phyloP scores from a whole-genome alignment of 1,139 yeast genomes.

The Hansenula lynferdii region DNA sequence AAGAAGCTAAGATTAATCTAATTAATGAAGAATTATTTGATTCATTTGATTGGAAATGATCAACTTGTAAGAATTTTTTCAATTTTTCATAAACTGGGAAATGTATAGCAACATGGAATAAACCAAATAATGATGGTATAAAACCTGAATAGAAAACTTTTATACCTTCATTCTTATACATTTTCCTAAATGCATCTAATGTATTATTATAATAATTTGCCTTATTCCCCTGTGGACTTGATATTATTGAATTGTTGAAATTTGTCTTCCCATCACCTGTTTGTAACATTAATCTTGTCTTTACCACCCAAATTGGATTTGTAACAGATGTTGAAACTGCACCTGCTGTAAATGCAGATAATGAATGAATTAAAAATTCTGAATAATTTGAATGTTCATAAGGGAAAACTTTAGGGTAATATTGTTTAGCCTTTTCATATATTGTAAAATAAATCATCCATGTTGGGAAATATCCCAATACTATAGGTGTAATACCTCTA shows the following conservation, averaged over 20 bases:
- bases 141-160: conserved; percentile 87
- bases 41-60: conserved; percentile 5
- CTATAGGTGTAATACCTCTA: conserved; percentile 86
- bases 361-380: conserved; percentile 61
- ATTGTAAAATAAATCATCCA: conserved; percentile 96
- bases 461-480: conserved; percentile 92
- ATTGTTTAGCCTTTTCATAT: conserved; percentile 70
- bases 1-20: conserved; percentile 66
- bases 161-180: conserved; percentile 77
- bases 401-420: conserved; percentile 34
- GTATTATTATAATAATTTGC: conserved; percentile 63
- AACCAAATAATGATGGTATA: conserved; percentile 85
- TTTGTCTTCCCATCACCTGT: conserved; percentile 43
- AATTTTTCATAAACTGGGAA: conserved; percentile 92
- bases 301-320: conserved; percentile 97
- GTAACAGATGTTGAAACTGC: conserved; percentile 81
- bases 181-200: conserved; percentile 73
- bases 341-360: conserved; percentile 88
- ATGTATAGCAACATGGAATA: conserved; percentile 92
- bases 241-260: conserved; percentile 18
- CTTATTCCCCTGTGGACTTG: conserved; percentile 13
- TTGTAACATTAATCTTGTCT: conserved; percentile 91
- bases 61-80: conserved; percentile 42
- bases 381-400: conserved; percentile 27
- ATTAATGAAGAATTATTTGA: conserved; percentile 23